These are phyloP conservation scores for Anthracocystis walkeri DNA, from an alignment of 1,284 basidiomycete species.

Conservation along the genomic window DNA sequence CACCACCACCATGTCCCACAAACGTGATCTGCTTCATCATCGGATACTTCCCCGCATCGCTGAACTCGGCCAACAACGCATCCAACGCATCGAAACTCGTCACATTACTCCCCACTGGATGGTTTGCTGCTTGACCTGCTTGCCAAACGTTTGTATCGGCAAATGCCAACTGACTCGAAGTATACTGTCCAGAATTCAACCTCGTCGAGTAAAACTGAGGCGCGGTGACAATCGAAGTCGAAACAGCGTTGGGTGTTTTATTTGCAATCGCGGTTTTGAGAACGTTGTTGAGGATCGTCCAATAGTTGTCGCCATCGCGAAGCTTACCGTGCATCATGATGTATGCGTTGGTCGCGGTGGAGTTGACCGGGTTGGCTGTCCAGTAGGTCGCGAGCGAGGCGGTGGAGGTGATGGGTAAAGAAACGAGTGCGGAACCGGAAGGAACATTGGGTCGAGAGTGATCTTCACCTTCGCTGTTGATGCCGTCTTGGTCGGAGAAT, in stretches of 20 bases:
- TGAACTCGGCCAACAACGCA: constrained; percentile 58
- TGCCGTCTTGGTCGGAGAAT: constrained; percentile 31
- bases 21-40: constrained; percentile 61
- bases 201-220: constrained; percentile 62
- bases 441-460: constrained; percentile 49
- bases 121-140: constrained; percentile 56
- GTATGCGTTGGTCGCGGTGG: constrained; percentile 53
- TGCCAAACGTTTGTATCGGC: constrained; percentile 64
- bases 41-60: constrained; percentile 53
- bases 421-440: constrained; percentile 43
- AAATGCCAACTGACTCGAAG: constrained; percentile 50
- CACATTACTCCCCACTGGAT: constrained; percentile 49
- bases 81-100: constrained; percentile 65
- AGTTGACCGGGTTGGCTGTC: constrained; percentile 46
- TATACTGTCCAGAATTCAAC: constrained; percentile 64
- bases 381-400: constrained; percentile 54
- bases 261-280: constrained; percentile 45
- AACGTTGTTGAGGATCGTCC: constrained; percentile 59
- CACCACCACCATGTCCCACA: constrained; percentile 68
- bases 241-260: constrained; percentile 28
- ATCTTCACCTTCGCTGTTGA: constrained; percentile 49
- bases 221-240: constrained; percentile 57
- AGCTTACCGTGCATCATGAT: constrained; percentile 67
- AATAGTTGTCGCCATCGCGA: constrained; percentile 60
- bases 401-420: constrained; percentile 37